Evolutionary conservation across 139 green algal genomes (phyloP).

Genomic region (Coccomyxa sp.): DNA sequence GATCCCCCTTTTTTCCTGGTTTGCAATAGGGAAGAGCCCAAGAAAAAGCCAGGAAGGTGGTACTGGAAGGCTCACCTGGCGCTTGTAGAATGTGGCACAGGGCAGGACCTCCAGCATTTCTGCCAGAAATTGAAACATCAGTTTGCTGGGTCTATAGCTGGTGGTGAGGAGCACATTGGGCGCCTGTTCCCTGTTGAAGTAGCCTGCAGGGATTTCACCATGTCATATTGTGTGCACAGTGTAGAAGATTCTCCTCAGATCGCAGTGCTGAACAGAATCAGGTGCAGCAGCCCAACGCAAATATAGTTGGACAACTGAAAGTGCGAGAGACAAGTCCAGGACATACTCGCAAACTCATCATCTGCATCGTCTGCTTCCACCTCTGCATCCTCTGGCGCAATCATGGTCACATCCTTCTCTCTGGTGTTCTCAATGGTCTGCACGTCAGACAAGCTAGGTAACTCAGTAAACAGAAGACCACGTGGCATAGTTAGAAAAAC

Average conservation of each 20-base stretch:
- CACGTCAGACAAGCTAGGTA: not conserved
- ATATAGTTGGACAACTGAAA: not conserved
- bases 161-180: constrained; percentile 93
- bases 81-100: constrained; percentile 82
- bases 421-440: constrained; percentile 88
- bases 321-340: not conserved
- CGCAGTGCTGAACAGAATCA: constrained; percentile 24
- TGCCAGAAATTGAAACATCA: constrained; percentile 84
- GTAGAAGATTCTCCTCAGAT: too few species aligned
- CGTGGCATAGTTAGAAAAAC: not conserved
- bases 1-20: not conserved
- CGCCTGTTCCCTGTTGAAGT: constrained; percentile 50
- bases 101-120: constrained; percentile 83
- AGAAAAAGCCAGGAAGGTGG: not conserved
- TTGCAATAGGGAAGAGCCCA: not conserved
- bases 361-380: constrained; percentile 71
- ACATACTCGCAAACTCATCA: constrained; percentile 82
- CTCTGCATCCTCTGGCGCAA: constrained; percentile 73
- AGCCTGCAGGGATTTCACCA: constrained; percentile 25
- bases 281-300: constrained; percentile 9
- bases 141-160: constrained; percentile 65
- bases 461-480: not conserved
- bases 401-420: constrained; percentile 77
- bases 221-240: not conserved
- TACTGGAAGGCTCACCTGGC: constrained; percentile 20